Evolutionary conservation across 805 yeast genomes (phyloP).

Genomic region (Candida sanyiensis): DNA sequence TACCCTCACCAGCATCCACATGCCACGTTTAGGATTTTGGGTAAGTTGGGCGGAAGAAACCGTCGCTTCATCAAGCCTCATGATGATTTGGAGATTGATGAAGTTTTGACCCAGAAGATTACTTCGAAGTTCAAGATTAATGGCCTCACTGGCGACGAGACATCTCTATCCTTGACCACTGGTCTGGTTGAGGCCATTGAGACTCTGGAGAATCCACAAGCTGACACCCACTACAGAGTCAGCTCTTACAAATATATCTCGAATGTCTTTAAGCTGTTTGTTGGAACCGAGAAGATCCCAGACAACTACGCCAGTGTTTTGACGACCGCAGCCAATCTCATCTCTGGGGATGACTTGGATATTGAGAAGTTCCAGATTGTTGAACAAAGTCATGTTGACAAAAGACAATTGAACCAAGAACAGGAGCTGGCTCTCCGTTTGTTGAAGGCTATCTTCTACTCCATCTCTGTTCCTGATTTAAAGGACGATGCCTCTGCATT

Average conservation of each 20-base stretch:
- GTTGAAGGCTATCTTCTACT: constrained; percentile 64
- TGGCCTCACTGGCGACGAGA: constrained; percentile 49
- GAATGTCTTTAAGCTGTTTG: constrained; percentile 58
- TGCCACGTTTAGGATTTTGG: constrained; percentile 86
- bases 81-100: constrained; percentile 50
- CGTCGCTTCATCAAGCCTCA: constrained; percentile 79
- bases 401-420: constrained; percentile 49
- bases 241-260: constrained; percentile 74
- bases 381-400: constrained; percentile 40
- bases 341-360: constrained; percentile 33
- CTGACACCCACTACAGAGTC: constrained; percentile 57
- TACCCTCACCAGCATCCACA: constrained; percentile 94
- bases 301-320: constrained; percentile 38
- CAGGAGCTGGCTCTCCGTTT: constrained; percentile 61
- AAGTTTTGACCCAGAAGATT: constrained; percentile 58
- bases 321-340: constrained; percentile 42
- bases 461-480: constrained; percentile 70
- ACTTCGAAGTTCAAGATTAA: constrained; percentile 64
- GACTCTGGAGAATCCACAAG: constrained; percentile 59
- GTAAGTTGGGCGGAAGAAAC: constrained; percentile 95
- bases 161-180: constrained; percentile 76
- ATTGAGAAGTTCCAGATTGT: constrained; percentile 27
- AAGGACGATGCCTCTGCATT: constrained; percentile 59
- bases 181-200: constrained; percentile 76
- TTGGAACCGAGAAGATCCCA: constrained; percentile 40